Percentiles rank a stretch among this genome's conserved stretches.
Evolutionary conservation across 441 rosid species (phyloP).

Genomic region (Macaranga tanarius): DNA sequence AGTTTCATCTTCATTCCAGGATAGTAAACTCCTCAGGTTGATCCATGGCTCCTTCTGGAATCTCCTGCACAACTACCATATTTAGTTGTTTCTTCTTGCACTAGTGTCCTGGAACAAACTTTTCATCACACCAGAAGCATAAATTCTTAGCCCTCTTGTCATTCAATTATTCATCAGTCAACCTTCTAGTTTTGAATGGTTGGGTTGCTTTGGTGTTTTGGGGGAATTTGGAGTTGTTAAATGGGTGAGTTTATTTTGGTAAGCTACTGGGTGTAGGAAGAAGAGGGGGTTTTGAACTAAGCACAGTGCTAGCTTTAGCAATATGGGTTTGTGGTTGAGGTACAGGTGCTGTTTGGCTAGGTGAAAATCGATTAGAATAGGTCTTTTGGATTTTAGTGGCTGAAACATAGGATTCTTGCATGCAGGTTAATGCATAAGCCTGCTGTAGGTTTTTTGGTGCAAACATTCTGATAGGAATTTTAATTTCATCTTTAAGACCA

Average conservation of each 20-base stretch:
- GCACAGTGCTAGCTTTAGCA: too few species aligned
- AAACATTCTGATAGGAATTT: not conserved
- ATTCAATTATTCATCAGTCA: not conserved
- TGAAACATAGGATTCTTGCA: not conserved
- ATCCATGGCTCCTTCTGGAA: not conserved
- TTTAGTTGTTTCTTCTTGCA: not conserved
- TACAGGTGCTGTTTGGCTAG: too few species aligned
- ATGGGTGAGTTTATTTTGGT: not conserved
- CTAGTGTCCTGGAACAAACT: not conserved
- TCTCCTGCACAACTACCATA: not conserved
- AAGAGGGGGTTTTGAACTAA: not conserved
- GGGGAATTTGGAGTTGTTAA: not conserved
- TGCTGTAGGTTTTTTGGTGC: not conserved
- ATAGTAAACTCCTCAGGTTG: not conserved
- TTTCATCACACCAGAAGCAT: not conserved
- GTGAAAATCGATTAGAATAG: too few species aligned
- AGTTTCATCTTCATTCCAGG: too few species aligned
- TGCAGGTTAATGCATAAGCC: not conserved
- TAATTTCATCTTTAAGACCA: not conserved
- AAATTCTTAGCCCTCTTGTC: not conserved
- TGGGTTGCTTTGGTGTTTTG: too few species aligned
- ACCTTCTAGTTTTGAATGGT: not conserved
- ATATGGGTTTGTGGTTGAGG: too few species aligned
- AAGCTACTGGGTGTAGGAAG: not conserved
- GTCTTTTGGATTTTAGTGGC: too few species aligned